Evolutionary conservation across 768 basidiomycete species (phyloP), one percentile per base, ranked within the genome.

Genomic region (Mrakia blollopis): DNA sequence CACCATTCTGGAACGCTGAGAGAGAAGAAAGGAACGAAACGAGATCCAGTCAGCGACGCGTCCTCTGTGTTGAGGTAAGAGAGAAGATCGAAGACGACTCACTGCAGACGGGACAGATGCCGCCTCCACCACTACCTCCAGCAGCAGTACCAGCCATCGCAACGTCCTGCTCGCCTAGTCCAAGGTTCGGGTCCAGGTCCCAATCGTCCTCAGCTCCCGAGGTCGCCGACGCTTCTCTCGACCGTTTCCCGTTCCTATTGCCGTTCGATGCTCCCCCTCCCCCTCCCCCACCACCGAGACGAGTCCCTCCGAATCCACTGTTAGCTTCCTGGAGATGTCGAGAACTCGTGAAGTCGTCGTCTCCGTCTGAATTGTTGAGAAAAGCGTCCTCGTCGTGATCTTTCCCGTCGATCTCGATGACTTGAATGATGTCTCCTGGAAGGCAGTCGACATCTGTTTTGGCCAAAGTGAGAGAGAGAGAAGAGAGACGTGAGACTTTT

Each of bases 341-440:
- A 21, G 37, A 44, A 8, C 37, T 2, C 0, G 4, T 16, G 60
- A 61, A 50, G 25, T 23, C 37, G 41, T 61, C 41, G 69, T 35
- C 67, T 32, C 16, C n/a, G 21, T 69, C 75, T 23, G 68, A 69
- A 10, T 60, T 23, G n/a, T 67, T 72, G 23, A 62, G 47, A 32
- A 50, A 67, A 50, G 74, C 73, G 23, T 69, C 72, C 60, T 70
- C 72, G 44, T 74, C 60, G 21, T 50, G 39, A 28, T 73, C 44
- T 52, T 83, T 81, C 16, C 80, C 82, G 1, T 82, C 78, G 10
- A 83, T 81, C 35, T 82, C 80, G 14, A 82, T 82, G 77, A 82
- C 83, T 47, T 83, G 81, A 21, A 83, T 83, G 71, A 82, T 82
- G 1, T 83, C 83, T 10, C 78, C 81, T 25, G 80, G 79, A 25